These are phyloP conservation scores for Spirogloea muscicola DNA, from an alignment of 139 green algal species.

Conservation along the genomic window DNA sequence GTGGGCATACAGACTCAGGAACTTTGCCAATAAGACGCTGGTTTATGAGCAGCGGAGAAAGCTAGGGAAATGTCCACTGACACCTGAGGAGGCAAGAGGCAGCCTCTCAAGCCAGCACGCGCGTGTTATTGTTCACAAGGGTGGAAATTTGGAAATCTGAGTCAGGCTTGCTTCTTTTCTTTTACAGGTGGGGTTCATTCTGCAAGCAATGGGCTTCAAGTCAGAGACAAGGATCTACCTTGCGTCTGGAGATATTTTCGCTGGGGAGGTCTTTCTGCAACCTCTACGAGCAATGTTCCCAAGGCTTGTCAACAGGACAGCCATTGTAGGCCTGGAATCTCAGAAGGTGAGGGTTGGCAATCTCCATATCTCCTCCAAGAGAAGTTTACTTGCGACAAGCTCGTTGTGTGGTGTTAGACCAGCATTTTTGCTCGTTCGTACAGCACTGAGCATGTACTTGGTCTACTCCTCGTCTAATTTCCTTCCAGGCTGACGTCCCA, in stretches of 20 bases:
- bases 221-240: conserved; percentile 11
- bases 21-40: conserved; percentile 29
- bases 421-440: no score
- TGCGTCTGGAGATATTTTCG: conserved; percentile 18
- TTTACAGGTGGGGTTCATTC: conserved; percentile 23
- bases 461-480: no score
- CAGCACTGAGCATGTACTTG: no score
- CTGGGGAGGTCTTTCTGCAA: conserved; percentile 8
- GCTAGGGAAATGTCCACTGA: conserved; percentile 36
- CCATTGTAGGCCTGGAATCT: background rate
- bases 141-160: background rate
- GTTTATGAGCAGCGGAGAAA: background rate
- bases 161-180: background rate
- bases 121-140: background rate
- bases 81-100: conserved; percentile 22
- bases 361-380: no score
- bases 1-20: conserved; percentile 1
- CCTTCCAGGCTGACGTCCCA: background rate
- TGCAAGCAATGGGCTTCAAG: conserved; percentile 23
- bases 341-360: no score
- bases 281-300: conserved; percentile 11
- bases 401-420: no score
- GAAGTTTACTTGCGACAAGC: no score
- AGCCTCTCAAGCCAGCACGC: background rate
- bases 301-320: background rate